Evolutionary conservation across 148 eudicot genomes (phyloP).

Genomic region (Silene latifolia): DNA sequence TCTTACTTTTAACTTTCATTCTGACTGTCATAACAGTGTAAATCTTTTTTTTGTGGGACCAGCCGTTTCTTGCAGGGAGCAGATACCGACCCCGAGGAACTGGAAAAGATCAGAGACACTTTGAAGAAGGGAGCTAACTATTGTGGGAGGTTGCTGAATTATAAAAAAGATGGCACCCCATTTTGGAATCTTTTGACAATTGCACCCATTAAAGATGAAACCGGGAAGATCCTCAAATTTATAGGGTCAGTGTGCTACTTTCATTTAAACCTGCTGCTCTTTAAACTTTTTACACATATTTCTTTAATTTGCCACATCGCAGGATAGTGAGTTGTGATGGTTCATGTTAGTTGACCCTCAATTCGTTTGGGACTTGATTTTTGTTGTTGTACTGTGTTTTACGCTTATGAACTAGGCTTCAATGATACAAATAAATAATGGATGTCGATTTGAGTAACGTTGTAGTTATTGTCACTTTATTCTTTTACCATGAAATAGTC

Average conservation of each 20-base stretch:
- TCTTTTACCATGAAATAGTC: not conserved
- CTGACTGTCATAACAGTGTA: slow-evolving; percentile 1
- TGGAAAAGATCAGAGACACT: slow-evolving; percentile 79
- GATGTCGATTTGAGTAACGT: not conserved
- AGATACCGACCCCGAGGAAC: slow-evolving; percentile 78
- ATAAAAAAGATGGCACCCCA: slow-evolving; percentile 92
- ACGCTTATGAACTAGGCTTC: not conserved
- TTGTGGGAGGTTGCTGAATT: slow-evolving; percentile 89
- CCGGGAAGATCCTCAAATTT: slow-evolving; percentile 72
- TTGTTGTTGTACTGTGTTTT: not conserved
- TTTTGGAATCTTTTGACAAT: slow-evolving; percentile 95
- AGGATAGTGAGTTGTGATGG: not conserved
- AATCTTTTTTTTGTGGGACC: slow-evolving; percentile 4
- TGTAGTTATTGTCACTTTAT: not conserved
- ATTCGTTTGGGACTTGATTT: not conserved
- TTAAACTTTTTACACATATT: not conserved
- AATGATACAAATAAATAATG: not conserved
- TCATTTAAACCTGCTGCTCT: not conserved
- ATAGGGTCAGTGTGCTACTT: slow-evolving; percentile 55
- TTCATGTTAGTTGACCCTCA: not conserved
- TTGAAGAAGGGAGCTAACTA: slow-evolving; percentile 60
- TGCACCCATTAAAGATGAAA: slow-evolving; percentile 91
- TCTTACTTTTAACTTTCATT: slow-evolving; percentile 5
- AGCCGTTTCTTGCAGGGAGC: slow-evolving; percentile 92
- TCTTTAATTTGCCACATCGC: not conserved